These are phyloP conservation scores for Colletotrichum sp. DNA, from an alignment of 2,329 filamentous ascomycete genomes.

Conservation along the genomic window DNA sequence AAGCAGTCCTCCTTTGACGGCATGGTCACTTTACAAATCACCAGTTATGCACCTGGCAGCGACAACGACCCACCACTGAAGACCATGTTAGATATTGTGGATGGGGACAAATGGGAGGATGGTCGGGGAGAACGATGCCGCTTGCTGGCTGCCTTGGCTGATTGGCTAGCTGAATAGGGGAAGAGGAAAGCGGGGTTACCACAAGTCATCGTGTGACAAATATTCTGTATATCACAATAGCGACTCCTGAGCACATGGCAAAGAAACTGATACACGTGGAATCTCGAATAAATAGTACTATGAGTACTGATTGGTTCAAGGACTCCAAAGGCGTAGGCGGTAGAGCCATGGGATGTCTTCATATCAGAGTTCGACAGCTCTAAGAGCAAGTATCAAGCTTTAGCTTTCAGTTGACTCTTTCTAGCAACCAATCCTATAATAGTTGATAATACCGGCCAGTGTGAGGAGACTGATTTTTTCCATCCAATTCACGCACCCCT, in stretches of 20 bases:
- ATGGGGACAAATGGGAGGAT: constrained; percentile 7
- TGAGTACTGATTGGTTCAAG: neutral
- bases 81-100: neutral
- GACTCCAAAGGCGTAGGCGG: neutral
- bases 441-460: neutral
- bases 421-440: neutral
- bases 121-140: constrained; percentile 1
- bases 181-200: neutral
- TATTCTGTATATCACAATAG: neutral
- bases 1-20: neutral
- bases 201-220: neutral
- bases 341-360: neutral
- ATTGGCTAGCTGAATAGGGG: neutral
- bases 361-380: neutral
- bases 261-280: neutral
- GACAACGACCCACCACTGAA: neutral
- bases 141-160: neutral
- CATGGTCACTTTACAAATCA: constrained; percentile 9
- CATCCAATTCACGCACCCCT: neutral
- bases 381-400: accelerated
- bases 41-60: neutral
- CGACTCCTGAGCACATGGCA: neutral
- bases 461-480: neutral
- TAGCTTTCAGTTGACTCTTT: neutral
- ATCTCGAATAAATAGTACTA: too few relatives aligned